phyloP scores from a whole-genome alignment of 2,329 filamentous ascomycete genomes.

The Diaporthe sp. region DNA sequence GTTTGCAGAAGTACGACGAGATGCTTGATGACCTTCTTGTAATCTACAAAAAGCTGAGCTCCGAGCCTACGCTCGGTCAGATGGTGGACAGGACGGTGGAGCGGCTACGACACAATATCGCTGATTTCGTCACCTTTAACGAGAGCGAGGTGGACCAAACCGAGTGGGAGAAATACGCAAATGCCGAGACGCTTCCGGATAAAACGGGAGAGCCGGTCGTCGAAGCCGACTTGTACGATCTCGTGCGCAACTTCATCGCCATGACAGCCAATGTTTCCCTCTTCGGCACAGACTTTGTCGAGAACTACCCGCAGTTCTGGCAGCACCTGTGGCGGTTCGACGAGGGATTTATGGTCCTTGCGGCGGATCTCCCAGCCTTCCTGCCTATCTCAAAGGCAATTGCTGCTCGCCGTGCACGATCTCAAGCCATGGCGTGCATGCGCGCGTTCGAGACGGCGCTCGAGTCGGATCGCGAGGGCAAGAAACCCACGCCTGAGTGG shows the following conservation, averaged over 20 bases:
- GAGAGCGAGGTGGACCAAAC: conserved; percentile 52
- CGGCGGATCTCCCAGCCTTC: conserved; percentile 49
- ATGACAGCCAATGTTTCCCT: conserved; percentile 51
- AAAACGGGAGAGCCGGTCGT: conserved; percentile 45
- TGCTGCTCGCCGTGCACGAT: conserved; percentile 47
- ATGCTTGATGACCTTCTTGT: conserved; percentile 46
- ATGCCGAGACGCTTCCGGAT: conserved; percentile 48
- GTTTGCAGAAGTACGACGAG: conserved; percentile 46
- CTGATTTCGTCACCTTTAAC: conserved; percentile 55
- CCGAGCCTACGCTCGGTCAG: conserved; percentile 43
- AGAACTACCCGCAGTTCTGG: conserved; percentile 55
- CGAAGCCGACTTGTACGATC: conserved; percentile 50
- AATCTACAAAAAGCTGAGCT: conserved; percentile 45
- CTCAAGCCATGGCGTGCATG: conserved; percentile 46
- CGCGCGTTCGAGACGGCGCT: conserved; percentile 52
- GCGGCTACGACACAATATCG: conserved; percentile 47
- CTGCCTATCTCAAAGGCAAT: conserved; percentile 50
- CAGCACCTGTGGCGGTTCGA: conserved; percentile 54
- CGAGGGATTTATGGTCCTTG: conserved; percentile 48
- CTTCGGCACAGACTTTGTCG: conserved; percentile 56
- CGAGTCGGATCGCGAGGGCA: conserved; percentile 49
- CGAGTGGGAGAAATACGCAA: conserved; percentile 53
- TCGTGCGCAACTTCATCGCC: conserved; percentile 53
- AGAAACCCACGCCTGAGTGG: conserved; percentile 51
- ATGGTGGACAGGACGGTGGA: conserved; percentile 42